A percentile compares a stretch with the other conserved stretches of the same genome.
phyloP scores from a whole-genome alignment of 2,329 filamentous ascomycete species.

The Aulographum hederae region DNA sequence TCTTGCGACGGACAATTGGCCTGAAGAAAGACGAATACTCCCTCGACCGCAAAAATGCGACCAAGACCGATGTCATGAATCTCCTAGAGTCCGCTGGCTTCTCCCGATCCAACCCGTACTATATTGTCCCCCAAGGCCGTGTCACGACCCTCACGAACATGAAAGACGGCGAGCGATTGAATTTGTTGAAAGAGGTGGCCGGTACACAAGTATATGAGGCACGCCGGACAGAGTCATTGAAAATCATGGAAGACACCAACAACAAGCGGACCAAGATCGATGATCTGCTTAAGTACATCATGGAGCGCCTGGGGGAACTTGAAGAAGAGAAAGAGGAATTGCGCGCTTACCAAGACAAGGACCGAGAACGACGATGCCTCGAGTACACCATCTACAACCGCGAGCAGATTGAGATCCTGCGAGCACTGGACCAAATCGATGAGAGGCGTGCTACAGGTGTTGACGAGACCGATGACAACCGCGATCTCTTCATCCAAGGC shows the following conservation, averaged over 20 bases:
- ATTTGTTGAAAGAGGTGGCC: conserved; percentile 89
- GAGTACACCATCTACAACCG: conserved; percentile 90
- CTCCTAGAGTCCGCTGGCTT: conserved; percentile 91
- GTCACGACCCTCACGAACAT: conserved; percentile 95
- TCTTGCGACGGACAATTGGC: conserved; percentile 84
- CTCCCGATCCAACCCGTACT: conserved; percentile 94
- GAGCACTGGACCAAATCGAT: conserved; percentile 67
- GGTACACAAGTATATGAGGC: conserved; percentile 95
- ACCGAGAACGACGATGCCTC: conserved; percentile 75
- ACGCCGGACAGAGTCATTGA: conserved; percentile 74
- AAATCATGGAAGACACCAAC: conserved; percentile 93
- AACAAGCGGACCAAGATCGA: conserved; percentile 93
- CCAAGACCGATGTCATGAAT: conserved; percentile 86
- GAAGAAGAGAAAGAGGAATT: conserved; percentile 97
- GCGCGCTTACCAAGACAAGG: conserved; percentile 83
- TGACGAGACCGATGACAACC: conserved; percentile 67
- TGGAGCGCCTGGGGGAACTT: conserved; percentile 70
- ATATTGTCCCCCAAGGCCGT: conserved; percentile 94
- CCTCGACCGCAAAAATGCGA: conserved; percentile 89
- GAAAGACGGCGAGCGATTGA: conserved; percentile 85
- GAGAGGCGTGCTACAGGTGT: conserved; percentile 63
- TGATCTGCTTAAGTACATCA: conserved; percentile 78
- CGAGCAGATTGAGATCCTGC: conserved; percentile 64
- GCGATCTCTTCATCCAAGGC: conserved; percentile 55
- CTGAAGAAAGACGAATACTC: conserved; percentile 98